Conservation (phyloP, 208 protist species). For the Wallacemonas sp. region DNA sequence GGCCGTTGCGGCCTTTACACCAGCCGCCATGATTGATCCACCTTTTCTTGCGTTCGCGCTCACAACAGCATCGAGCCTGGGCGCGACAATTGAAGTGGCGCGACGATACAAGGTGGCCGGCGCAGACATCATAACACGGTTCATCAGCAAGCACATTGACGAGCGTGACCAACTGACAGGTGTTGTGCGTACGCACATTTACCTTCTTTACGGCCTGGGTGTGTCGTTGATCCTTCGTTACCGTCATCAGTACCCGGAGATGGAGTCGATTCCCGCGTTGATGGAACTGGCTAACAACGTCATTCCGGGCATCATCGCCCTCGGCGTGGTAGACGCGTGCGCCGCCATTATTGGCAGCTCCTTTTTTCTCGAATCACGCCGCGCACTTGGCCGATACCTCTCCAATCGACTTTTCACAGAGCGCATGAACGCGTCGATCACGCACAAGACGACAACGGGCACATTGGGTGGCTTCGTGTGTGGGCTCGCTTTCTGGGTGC, state of each 20-base stretch:
- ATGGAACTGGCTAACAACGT: constrained; percentile 77
- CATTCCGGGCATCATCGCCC: constrained; percentile 78
- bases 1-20: constrained; percentile 75
- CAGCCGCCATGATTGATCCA: constrained; percentile 75
- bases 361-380: constrained; percentile 56
- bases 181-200: constrained; percentile 85
- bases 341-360: constrained; percentile 84
- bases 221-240: constrained; percentile 74
- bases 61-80: constrained; percentile 52
- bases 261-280: constrained; percentile 30
- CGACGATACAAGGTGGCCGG: constrained; percentile 75
- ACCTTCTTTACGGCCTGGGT: constrained; percentile 79
- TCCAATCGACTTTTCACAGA: constrained; percentile 77
- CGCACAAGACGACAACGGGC: constrained; percentile 89
- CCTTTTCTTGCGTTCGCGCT: constrained; percentile 81
- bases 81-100: constrained; percentile 57
- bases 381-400: constrained; percentile 69
- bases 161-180: constrained; percentile 60
- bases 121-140: constrained; percentile 33
- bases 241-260: constrained; percentile 30
- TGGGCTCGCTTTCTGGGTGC: constrained; percentile 66
- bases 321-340: constrained; percentile 83
- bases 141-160: constrained; percentile 76
- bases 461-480: constrained; percentile 69
- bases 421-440: constrained; percentile 76